These are phyloP conservation scores for Coriaria nepalensis DNA, from an alignment of 306 rosid genomes.

Conservation along the genomic window DNA sequence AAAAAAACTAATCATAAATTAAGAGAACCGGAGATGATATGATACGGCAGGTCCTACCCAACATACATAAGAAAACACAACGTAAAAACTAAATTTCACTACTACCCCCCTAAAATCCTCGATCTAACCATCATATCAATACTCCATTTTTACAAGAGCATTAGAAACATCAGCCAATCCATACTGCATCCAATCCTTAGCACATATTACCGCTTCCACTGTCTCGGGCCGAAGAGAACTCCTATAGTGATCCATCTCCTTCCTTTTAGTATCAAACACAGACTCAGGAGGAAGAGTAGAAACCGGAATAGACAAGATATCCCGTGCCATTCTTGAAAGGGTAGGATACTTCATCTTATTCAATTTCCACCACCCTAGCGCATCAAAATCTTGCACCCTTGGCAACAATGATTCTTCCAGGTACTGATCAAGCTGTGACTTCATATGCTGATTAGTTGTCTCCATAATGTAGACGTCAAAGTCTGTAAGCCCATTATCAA, in stretches of 20 bases:
- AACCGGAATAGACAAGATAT: slow-evolving; percentile 61
- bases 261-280: slow-evolving; percentile 36
- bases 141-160: slow-evolving; percentile 47
- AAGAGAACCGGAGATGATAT: too few relatives aligned
- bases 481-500: slow-evolving; percentile 72
- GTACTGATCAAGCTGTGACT: slow-evolving; percentile 81
- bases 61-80: too few relatives aligned
- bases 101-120: too few relatives aligned
- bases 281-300: slow-evolving; percentile 46
- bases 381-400: slow-evolving; percentile 72
- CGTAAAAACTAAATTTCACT: too few relatives aligned
- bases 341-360: slow-evolving; percentile 86
- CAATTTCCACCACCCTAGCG: slow-evolving; percentile 86
- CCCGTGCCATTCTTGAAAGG: slow-evolving; percentile 91
- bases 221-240: slow-evolving; percentile 77
- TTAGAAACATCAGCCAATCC: slow-evolving; percentile 33
- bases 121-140: slow-evolving; percentile 16
- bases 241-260: slow-evolving; percentile 71
- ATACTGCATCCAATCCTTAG: slow-evolving; percentile 87
- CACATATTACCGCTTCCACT: slow-evolving; percentile 76
- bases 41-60: too few relatives aligned
- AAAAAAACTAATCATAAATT: too few relatives aligned
- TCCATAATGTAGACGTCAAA: slow-evolving; percentile 93
- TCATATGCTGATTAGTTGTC: slow-evolving; percentile 73
- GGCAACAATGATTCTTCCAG: slow-evolving; percentile 81